Evolutionary conservation across 495 filamentous ascomycete genomes (phyloP).

Genomic region (Thozetella sp.): DNA sequence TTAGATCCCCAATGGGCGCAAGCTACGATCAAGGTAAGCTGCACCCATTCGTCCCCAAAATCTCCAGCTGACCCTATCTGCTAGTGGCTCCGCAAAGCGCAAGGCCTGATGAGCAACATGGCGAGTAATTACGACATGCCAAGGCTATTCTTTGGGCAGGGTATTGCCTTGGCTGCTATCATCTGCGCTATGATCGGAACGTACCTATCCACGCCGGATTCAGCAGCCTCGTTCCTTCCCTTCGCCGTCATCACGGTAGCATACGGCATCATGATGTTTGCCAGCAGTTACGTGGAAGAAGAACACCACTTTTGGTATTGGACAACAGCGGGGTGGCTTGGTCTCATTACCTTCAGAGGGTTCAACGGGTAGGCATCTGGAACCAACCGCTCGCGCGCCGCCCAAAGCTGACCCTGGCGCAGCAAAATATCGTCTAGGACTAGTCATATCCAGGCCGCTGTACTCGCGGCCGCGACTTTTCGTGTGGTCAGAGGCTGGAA

Average conservation of each 20-base stretch:
- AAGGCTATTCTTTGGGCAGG: constrained; percentile 33
- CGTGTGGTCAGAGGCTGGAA: constrained; percentile 83
- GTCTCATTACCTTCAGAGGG: constrained; percentile 61
- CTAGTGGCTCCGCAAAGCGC: constrained; percentile 68
- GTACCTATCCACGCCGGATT: constrained; percentile 5
- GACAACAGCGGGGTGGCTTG: constrained; percentile 76
- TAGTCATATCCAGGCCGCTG: constrained; percentile 11
- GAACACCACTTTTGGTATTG: constrained; percentile 99
- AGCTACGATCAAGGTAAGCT: constrained; percentile 25
- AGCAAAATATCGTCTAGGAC: constrained; percentile 11
- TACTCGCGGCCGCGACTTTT: constrained; percentile 44
- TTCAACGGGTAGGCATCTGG: constrained; percentile 16
- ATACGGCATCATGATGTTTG: constrained; percentile 93
- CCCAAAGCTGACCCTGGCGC: constrained; percentile 9
- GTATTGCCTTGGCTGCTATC: constrained; percentile 20
- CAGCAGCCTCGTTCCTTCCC: constrained; percentile 15
- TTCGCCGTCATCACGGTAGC: constrained; percentile 44
- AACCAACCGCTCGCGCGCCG: neutral
- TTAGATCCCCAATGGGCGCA: constrained; percentile 22
- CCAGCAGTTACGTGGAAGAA: constrained; percentile 96
- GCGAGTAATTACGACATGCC: constrained; percentile 87
- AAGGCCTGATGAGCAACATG: constrained; percentile 77
- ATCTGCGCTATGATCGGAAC: constrained; percentile 18
- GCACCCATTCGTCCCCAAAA: neutral
- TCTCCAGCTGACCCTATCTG: constrained; percentile 16